These are phyloP conservation scores for Stellera chamaejasme DNA, from an alignment of 345 rosid species.

Conservation along the genomic window DNA sequence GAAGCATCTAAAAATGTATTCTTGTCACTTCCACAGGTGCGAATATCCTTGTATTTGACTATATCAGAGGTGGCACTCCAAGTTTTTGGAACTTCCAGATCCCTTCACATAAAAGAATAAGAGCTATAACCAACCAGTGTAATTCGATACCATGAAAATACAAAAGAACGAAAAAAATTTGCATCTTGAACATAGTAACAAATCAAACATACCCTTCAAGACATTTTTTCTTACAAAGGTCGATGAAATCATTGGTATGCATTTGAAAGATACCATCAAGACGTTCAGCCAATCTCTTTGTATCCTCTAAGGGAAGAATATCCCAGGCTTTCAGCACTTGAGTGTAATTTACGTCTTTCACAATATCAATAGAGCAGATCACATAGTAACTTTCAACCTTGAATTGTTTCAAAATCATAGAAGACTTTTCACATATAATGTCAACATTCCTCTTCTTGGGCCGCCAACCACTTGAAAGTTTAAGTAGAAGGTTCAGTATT, in stretches of 20 bases:
- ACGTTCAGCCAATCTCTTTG: conserved; percentile 28
- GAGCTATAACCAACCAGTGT: background rate
- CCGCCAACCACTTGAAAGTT: conserved; percentile 45
- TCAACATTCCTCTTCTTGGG: conserved; percentile 33
- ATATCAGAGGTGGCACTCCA: conserved; percentile 28
- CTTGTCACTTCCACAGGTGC: conserved; percentile 12
- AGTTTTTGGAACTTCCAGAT: conserved; percentile 35
- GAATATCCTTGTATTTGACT: conserved; percentile 13
- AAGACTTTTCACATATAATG: conserved; percentile 20
- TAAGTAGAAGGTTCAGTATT: conserved; percentile 23
- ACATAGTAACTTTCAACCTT: conserved; percentile 30
- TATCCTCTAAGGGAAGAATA: conserved; percentile 33
- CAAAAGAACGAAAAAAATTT: too few species aligned
- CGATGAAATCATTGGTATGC: conserved; percentile 31
- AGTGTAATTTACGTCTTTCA: conserved; percentile 20
- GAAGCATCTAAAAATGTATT: conserved; percentile 6
- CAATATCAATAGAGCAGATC: conserved; percentile 37
- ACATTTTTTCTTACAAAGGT: conserved; percentile 33
- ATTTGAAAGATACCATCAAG: conserved; percentile 29
- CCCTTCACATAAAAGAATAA: conserved; percentile 18
- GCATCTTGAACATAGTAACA: background rate
- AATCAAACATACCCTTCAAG: conserved; percentile 37
- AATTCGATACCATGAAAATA: background rate
- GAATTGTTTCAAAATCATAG: conserved; percentile 31
- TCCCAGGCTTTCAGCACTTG: conserved; percentile 57